These are phyloP conservation scores for Pneumocystis canis DNA, from an alignment of 1,139 yeast genomes.

Conservation along the genomic window DNA sequence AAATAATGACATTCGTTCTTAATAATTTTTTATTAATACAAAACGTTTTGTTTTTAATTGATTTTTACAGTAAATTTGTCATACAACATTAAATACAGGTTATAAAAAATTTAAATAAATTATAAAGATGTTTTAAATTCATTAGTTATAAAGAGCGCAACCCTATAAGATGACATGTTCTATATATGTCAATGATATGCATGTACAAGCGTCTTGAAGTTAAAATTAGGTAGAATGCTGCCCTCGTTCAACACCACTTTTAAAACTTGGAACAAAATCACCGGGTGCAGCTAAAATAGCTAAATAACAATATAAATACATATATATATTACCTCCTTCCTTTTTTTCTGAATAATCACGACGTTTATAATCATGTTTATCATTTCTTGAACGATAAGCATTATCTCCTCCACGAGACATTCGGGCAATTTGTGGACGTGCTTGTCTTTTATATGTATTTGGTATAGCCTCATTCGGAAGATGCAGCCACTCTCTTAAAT, in stretches of 20 bases:
- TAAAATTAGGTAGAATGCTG: slow-evolving; percentile 19
- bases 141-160: not conserved
- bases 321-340: slow-evolving; percentile 2
- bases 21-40: not conserved
- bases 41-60: not conserved
- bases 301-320: not conserved
- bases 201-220: slow-evolving; percentile 17
- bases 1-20: not conserved
- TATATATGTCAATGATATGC: not conserved
- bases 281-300: slow-evolving; percentile 11
- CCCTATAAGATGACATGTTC: not conserved
- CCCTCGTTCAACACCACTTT: slow-evolving; percentile 14
- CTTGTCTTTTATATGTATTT: slow-evolving; percentile 91
- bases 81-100: too few species aligned
- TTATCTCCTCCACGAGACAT: slow-evolving; percentile 8
- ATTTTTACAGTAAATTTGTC: not conserved
- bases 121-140: too few species aligned
- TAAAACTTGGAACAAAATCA: slow-evolving; percentile 13
- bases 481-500: slow-evolving; percentile 95
- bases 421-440: slow-evolving; percentile 23
- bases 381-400: slow-evolving; percentile 6
- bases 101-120: too few species aligned
- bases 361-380: slow-evolving; percentile 11
- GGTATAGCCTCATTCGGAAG: slow-evolving; percentile 98
- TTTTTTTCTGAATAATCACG: slow-evolving; percentile 13